These are phyloP conservation scores for Vitis labrusca DNA, from an alignment of 164 flowering plant species.

Conservation along the genomic window DNA sequence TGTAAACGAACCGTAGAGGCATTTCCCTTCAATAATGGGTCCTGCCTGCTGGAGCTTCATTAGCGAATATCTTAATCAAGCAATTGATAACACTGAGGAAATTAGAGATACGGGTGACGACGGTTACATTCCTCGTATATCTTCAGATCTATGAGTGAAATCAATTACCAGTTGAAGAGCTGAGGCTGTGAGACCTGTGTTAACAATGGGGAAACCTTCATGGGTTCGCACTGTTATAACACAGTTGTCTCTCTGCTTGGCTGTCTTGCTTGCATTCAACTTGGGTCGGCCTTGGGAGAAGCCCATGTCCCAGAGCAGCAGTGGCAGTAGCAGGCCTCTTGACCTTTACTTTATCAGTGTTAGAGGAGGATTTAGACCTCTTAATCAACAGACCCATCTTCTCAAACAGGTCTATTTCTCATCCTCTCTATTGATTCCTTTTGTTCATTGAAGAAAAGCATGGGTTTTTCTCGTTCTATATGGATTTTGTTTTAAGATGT, in stretches of 20 bases:
- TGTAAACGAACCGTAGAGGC: too few species aligned
- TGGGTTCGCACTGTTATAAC: conserved; percentile 49
- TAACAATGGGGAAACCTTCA: conserved; percentile 38
- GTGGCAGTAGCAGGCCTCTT: conserved; percentile 9
- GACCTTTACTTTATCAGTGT: conserved; percentile 64
- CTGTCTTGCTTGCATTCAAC: conserved; percentile 45
- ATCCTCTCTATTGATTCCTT: background rate
- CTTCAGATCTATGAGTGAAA: too few species aligned
- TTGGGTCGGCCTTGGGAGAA: conserved; percentile 34
- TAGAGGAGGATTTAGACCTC: conserved; percentile 48
- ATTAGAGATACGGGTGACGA: background rate
- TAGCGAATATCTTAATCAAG: too few species aligned
- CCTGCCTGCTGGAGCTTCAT: too few species aligned
- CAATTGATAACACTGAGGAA: background rate
- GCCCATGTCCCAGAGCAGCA: background rate
- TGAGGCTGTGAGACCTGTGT: background rate
- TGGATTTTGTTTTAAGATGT: too few species aligned
- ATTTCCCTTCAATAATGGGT: too few species aligned
- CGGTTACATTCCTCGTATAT: too few species aligned
- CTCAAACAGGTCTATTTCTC: conserved; percentile 49
- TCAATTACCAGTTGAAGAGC: too few species aligned
- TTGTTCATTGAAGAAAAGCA: background rate
- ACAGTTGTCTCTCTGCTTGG: conserved; percentile 48
- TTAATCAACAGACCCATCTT: conserved; percentile 46
- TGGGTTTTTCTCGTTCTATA: background rate